Evolutionary conservation across 2,329 filamentous ascomycete species (phyloP), one percentile per base, ranked within the genome.

Genomic region (Fusarium xylarioides): DNA sequence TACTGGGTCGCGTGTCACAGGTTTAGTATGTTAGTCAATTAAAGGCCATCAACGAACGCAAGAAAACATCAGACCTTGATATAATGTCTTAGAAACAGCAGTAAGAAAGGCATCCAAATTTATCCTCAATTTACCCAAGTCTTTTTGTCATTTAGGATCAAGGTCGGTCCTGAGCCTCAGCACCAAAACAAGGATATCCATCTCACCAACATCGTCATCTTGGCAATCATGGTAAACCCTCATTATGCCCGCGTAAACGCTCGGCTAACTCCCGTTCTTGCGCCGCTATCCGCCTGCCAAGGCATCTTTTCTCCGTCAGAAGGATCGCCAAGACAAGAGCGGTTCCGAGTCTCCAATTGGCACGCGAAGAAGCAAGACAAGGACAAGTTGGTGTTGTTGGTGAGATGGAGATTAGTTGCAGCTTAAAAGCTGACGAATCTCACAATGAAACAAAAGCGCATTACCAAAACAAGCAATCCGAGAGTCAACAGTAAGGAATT

Each of bases 211-310:
- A 23, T 7, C 35, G 32, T 59, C 16, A 28, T 54, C 56, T 68
- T 63, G 66, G 57, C 64, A 19, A 38, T 11, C 28, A 43, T 35
- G 44, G 63, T 52, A 69, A 64, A 69, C 58, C 66, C 66, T 69
- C 66, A 28, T 35, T 69, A 69, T 57, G 50, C 40, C 66, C 66
- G 66, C 38, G 8, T 64, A 69, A 37, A 58, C 66, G 58, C 66
- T 69, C 66, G 62, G 62, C 26, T 64, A 63, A 53, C 30, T 42
- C 42, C 56, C 62, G 43, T 59, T 28, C 34, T 62, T 61, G 49
- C 37, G 37, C 58, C 58, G 58, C n/a, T 38, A 63, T 58, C 53
- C 53, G 50, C 54, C 34, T 38, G 66, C 66, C 66, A 69, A 69
- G 66, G 44, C 23, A 61, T 37, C 32, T 57, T 57, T 57, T 57